Conservation (phyloP, 164 flowering plant species). For the Chloranthus sessilifolius region DNA sequence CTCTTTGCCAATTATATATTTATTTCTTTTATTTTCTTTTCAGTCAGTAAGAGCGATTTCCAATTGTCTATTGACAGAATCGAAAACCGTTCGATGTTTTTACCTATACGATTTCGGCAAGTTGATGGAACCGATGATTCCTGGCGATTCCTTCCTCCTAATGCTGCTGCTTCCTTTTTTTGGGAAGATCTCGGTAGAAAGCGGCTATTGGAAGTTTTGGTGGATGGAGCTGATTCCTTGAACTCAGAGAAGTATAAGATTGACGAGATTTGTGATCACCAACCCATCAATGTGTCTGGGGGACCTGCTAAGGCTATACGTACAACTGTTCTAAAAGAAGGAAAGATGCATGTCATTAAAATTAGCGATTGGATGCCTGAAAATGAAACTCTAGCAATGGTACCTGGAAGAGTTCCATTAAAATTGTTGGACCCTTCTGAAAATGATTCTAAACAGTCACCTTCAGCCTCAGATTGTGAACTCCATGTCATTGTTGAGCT, state of each 20-base stretch:
- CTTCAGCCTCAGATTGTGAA: constrained; percentile 45
- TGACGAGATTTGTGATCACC: constrained; percentile 80
- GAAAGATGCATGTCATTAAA: constrained; percentile 64
- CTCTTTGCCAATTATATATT: background rate
- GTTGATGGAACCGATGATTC: constrained; percentile 69
- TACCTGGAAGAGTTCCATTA: constrained; percentile 23
- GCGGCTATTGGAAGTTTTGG: constrained; percentile 61
- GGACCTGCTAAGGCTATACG: constrained; percentile 59
- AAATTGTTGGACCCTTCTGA: constrained; percentile 27
- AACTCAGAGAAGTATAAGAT: constrained; percentile 64
- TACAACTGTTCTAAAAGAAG: constrained; percentile 71
- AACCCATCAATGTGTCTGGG: constrained; percentile 41
- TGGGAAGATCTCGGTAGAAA: constrained; percentile 98
- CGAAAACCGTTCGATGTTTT: constrained; percentile 80
- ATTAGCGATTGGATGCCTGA: constrained; percentile 94
- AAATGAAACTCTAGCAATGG: constrained; percentile 30
- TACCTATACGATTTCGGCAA: constrained; percentile 86
- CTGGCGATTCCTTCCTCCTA: constrained; percentile 77
- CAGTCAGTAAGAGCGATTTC: background rate
- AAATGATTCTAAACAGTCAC: constrained; percentile 29
- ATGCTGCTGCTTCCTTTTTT: constrained; percentile 70
- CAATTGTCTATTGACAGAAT: constrained; percentile 46
- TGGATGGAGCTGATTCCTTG: constrained; percentile 58
- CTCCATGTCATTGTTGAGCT: constrained; percentile 76
- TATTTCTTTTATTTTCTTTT: background rate